Base-by-base conservation (phyloP, 2,329 filamentous ascomycete genomes). In the Eutypella sp. region DNA sequence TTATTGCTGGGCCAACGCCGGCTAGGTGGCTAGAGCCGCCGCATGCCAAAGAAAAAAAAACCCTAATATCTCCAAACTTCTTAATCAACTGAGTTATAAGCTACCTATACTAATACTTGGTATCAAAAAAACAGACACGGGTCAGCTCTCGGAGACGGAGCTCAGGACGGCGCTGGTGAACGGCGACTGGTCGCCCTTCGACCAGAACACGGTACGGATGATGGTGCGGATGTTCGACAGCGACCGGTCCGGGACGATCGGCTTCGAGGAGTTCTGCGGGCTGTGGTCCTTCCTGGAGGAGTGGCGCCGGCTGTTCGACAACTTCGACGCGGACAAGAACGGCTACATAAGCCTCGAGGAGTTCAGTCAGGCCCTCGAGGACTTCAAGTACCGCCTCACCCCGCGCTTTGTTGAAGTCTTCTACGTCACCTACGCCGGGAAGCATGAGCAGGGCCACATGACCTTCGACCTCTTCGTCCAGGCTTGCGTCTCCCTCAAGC, bases 211-310 rank as follows among this genome's bases (percentile, higher is more conserved):
- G 1, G 91, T 97, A 54, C 86, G 86, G 61, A 96, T 97, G 89
- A 96, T 99, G 91, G 96, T 99, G 56, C 87, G 91, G 63, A 97
- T 99, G 93, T 99, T 99, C 70, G 92, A 97, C 70, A 88, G 86
- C 47, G 88, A 96, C 69, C 85, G 88, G 57, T 87, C 81, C 51
- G 90, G 91, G 42, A 87, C 86, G 13, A 95, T 99, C 65, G 90
- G 87, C 50, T 97, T 96, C 66, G 85, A 93, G 54, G 93, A 97
- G 68, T 99, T 99, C 67, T 95, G 91, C 63, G 92, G 89, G 16
- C 76, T 99, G 19, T 99, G 93, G 93, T 89, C 87, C 16, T 99
- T 97, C 69, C 78, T 99, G 33, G 89, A 89, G 29, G 89, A 90
- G 16, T 99, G 93, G 93, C 83, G 93, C 55, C 84, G 83, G 36